These are phyloP conservation scores for Persicaria maculosa DNA, from an alignment of 148 eudicot genomes.

Conservation along the genomic window DNA sequence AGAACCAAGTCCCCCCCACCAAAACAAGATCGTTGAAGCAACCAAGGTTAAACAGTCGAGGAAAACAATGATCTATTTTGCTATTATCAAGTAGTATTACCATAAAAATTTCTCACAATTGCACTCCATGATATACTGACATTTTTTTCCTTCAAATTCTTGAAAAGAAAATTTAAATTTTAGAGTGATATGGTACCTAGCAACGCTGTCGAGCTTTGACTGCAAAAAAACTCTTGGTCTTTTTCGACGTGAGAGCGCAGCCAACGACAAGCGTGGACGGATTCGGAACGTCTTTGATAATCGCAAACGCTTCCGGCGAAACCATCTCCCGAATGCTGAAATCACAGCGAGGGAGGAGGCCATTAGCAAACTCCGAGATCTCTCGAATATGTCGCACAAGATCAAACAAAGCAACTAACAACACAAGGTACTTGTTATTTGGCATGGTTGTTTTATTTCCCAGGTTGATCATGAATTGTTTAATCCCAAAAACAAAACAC, in stretches of 20 bases:
- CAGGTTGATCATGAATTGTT: neutral
- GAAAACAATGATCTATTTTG: neutral
- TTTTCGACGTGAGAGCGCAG: conserved; percentile 86
- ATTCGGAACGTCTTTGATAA: conserved; percentile 24
- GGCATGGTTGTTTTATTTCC: neutral
- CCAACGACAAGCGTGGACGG: conserved; percentile 63
- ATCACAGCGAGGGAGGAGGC: no score
- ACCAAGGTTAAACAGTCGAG: neutral
- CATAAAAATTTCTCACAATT: neutral
- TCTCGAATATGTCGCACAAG: neutral
- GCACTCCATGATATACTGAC: neutral
- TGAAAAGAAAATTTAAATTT: neutral
- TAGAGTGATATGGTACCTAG: conserved; percentile 42
- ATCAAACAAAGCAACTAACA: neutral
- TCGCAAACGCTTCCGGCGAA: conserved; percentile 1
- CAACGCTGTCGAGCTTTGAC: conserved; percentile 67
- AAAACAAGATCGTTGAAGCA: neutral
- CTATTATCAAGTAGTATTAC: neutral
- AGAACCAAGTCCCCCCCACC: no score
- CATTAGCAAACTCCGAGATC: no score
- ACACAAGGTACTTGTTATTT: neutral
- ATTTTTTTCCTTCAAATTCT: neutral
- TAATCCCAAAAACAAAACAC: neutral
- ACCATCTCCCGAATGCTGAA: no score
- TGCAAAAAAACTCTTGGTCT: conserved; percentile 82